Base-by-base conservation (phyloP, 352 stramenopile genomes). In the Halophytophthora batemanensis region DNA sequence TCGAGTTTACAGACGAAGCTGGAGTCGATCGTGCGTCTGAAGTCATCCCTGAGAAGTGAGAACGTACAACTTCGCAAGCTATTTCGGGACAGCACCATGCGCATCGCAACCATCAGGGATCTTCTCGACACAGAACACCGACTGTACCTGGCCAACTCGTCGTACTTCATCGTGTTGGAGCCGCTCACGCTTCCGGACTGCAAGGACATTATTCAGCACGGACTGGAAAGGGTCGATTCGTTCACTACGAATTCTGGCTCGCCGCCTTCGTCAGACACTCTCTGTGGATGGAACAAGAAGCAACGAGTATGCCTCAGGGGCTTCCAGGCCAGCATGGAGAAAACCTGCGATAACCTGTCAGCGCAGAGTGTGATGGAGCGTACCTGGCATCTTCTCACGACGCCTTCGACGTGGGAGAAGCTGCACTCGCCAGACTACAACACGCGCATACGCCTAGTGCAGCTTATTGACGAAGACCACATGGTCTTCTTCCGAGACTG, bases 51-150 rank as follows among this genome's bases (percentile, higher is more conserved):
- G n/a, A n/a, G n/a, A n/a, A n/a, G n/a, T 1, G 62, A 67, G 33
- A 71, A 71, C 45, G 60, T 50, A 0, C 62, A 64, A 33, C 57
- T 71, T 0, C 62, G 58, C 21, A 56, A 57, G 18, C 49, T 59
- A 10, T 71, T 67, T 49, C 62, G 61, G 14, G 28, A 50, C n/a
- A 33, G 48, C 39, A 51, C 40, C 0, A 53, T 46, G 14, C 31
- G 56, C 6, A 39, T 41, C 2, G 42, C 57, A 35, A 62, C 52
- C 11, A 25, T 71, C 11, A 38, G 57, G 37, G 52, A 64, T 18
- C 61, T 71, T 38, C 58, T 71, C 41, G 60, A 59, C 28, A 62
- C 51, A 35, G 62, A 71, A 41, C 58, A 71, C 53, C 63, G 67
- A 33, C 35, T 71, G 15, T 67, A 71, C 41, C 36, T 64, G 2